phyloP scores from a whole-genome alignment of 345 rosid species.

The Salix viminalis region DNA sequence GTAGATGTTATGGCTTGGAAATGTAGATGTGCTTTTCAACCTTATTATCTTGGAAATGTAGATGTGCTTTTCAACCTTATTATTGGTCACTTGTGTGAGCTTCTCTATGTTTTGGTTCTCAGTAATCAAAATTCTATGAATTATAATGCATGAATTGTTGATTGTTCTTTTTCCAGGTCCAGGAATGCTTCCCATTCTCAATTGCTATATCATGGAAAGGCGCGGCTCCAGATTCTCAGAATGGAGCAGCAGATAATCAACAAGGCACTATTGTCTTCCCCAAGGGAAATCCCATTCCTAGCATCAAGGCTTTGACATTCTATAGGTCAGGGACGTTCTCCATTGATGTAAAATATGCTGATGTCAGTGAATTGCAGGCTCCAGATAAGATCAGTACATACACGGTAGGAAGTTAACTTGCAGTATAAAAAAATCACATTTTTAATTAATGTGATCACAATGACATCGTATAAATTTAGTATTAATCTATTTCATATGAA shows the following conservation, averaged over 20 bases:
- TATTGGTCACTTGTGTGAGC: neutral
- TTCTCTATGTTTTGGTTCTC: neutral
- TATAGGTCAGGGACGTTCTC: constrained; percentile 69
- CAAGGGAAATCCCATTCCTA: constrained; percentile 82
- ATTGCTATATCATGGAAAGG: constrained; percentile 82
- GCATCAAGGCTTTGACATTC: constrained; percentile 80
- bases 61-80: neutral
- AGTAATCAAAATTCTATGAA: neutral
- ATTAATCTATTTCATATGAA: neutral
- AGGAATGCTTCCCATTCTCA: constrained; percentile 82
- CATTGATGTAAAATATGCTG: constrained; percentile 72
- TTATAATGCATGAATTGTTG: neutral
- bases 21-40: neutral
- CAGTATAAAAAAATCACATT: neutral
- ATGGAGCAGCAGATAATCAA: constrained; percentile 60
- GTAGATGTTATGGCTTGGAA: neutral
- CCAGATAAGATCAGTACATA: constrained; percentile 80
- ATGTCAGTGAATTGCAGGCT: constrained; percentile 54
- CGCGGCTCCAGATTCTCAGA: constrained; percentile 54
- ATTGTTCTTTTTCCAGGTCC: constrained; percentile 43
- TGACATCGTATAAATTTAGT: neutral
- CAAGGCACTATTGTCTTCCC: constrained; percentile 77
- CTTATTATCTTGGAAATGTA: neutral
- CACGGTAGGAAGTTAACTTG: constrained; percentile 38
- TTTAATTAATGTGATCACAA: neutral